These are phyloP conservation scores for Phytophthora ramorum DNA, from an alignment of 352 stramenopile genomes.

Conservation along the genomic window DNA sequence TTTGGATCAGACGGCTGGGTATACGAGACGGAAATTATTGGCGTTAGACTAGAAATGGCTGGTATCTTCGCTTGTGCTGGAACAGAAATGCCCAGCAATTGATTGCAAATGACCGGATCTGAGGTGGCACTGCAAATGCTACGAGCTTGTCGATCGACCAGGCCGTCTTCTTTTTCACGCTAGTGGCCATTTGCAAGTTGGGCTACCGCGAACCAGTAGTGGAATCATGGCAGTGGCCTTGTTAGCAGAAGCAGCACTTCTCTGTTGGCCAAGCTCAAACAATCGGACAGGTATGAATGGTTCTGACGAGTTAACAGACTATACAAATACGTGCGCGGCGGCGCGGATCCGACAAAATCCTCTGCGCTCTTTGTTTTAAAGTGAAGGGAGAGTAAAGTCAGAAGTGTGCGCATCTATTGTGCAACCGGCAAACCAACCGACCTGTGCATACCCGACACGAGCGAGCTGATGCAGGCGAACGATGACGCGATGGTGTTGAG, in stretches of 20 bases:
- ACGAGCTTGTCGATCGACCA: conserved; percentile 43
- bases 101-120: conserved; percentile 52
- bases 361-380: conserved; percentile 27
- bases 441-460: conserved; percentile 93
- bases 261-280: conserved; percentile 28
- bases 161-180: conserved; percentile 31
- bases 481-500: conserved; percentile 98
- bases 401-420: not conserved
- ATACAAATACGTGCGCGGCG: conserved; percentile 22
- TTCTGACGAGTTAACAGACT: conserved; percentile 27
- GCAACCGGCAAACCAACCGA: conserved; percentile 40
- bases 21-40: conserved; percentile 45
- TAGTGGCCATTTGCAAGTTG: conserved; percentile 38
- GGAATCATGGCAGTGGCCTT: conserved; percentile 41
- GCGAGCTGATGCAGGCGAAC: conserved; percentile 95
- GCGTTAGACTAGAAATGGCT: conserved; percentile 46
- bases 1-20: conserved; percentile 31
- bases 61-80: conserved; percentile 42
- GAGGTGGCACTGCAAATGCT: conserved; percentile 55
- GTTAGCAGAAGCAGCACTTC: conserved; percentile 39
- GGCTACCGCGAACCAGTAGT: conserved; percentile 47
- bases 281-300: conserved; percentile 5
- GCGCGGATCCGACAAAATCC: conserved; percentile 21
- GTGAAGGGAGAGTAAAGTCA: conserved; percentile 4
- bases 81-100: conserved; percentile 31